Conservation (phyloP, 2,329 filamentous ascomycete species). For the Setomelanomma holmii region DNA sequence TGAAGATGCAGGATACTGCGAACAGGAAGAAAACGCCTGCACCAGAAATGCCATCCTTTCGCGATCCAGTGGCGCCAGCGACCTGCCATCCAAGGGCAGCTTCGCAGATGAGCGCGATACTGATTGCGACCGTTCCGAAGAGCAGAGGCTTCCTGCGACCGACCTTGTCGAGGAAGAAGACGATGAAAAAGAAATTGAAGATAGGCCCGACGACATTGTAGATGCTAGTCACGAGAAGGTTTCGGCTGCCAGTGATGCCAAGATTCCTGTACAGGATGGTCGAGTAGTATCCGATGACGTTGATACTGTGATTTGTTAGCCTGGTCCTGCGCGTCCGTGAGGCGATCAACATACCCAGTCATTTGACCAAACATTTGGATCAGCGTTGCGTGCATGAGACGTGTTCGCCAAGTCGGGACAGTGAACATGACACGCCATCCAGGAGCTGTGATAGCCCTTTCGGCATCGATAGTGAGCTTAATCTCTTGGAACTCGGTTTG, state of each 20-base stretch:
- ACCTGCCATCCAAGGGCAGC: conserved; percentile 58
- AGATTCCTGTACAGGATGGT: conserved; percentile 65
- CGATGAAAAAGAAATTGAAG: conserved; percentile 66
- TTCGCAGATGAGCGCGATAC: conserved; percentile 66
- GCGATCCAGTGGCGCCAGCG: conserved; percentile 35
- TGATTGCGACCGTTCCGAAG: conserved; percentile 62
- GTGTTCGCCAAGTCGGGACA: conserved; percentile 65
- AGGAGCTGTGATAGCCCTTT: conserved; percentile 61
- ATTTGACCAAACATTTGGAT: conserved; percentile 73
- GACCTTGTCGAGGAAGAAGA: conserved; percentile 63
- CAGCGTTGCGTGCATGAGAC: conserved; percentile 66
- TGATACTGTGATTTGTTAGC: conserved; percentile 42
- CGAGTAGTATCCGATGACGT: conserved; percentile 70
- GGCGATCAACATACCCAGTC: conserved; percentile 59
- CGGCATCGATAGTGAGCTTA: conserved; percentile 66
- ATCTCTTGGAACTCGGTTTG: conserved; percentile 66
- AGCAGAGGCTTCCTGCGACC: conserved; percentile 60
- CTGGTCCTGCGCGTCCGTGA: too few relatives aligned
- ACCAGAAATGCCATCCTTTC: conserved; percentile 59
- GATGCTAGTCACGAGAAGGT: conserved; percentile 64
- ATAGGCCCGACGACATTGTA: conserved; percentile 67
- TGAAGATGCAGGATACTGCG: conserved; percentile 48
- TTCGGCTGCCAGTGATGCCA: conserved; percentile 62
- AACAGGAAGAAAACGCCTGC: conserved; percentile 72
- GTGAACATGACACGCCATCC: conserved; percentile 66